Conservation (phyloP, 441 rosid species). For the Eruca vesicaria region DNA sequence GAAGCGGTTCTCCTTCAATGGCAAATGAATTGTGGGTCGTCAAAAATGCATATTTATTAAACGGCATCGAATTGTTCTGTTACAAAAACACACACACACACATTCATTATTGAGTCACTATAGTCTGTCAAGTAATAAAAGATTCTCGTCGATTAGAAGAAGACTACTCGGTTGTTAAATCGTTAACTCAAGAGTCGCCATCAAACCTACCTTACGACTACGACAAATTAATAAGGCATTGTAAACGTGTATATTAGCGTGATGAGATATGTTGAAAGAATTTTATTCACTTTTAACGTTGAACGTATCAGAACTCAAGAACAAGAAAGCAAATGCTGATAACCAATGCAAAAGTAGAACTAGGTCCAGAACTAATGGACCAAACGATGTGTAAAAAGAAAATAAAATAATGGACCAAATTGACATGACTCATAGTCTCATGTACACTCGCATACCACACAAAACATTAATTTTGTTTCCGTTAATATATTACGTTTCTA, state of each 20-base stretch:
- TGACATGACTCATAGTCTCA: too few relatives aligned
- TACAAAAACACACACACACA: background rate
- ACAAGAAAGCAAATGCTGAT: too few relatives aligned
- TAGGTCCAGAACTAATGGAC: too few relatives aligned
- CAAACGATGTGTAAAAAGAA: too few relatives aligned
- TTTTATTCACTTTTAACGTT: background rate
- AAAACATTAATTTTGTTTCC: too few relatives aligned
- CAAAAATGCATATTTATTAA: slow-evolving; percentile 77
- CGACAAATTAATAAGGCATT: background rate
- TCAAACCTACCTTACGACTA: background rate
- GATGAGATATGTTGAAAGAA: background rate
- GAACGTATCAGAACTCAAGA: background rate
- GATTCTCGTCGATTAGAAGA: background rate
- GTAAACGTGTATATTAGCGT: background rate
- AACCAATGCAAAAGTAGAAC: too few relatives aligned
- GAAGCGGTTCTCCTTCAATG: slow-evolving; percentile 40
- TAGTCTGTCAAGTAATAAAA: background rate
- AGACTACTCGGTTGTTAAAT: background rate
- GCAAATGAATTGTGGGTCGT: slow-evolving; percentile 78
- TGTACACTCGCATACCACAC: too few relatives aligned
- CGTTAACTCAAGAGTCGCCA: background rate
- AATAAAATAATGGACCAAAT: too few relatives aligned
- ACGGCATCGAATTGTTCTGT: slow-evolving; percentile 76
- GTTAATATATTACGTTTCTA: too few relatives aligned
- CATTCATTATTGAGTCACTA: background rate